A percentile compares a stretch with the other conserved stretches of the same genome.
Evolutionary conservation across 768 basidiomycete species (phyloP).

Genomic region (Pisolithus orientalis): DNA sequence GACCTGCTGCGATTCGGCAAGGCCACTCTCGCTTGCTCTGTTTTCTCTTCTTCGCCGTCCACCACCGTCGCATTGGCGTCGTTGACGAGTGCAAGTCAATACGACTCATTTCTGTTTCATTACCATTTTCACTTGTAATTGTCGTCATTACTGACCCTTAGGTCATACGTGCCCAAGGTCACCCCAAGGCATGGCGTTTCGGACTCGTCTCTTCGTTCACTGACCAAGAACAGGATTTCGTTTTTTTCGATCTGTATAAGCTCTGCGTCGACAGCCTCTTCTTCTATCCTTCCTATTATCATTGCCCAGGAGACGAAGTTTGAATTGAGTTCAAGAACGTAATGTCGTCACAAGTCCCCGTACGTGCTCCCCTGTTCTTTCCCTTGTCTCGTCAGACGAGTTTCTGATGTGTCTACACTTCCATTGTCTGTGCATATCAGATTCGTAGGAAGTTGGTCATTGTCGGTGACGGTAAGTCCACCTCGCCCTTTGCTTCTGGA

Average conservation of each 20-base stretch:
- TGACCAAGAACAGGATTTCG: too few relatives aligned
- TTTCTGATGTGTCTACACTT: neutral
- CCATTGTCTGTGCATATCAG: conserved; percentile 31
- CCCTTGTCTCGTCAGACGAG: neutral
- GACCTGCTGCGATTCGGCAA: conserved; percentile 14
- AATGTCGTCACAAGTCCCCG: conserved; percentile 55
- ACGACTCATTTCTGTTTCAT: neutral
- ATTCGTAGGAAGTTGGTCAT: conserved; percentile 94
- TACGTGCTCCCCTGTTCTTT: conserved; percentile 29
- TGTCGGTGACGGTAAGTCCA: conserved; percentile 84
- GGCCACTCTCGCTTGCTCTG: conserved; percentile 4
- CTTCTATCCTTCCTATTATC: too few relatives aligned
- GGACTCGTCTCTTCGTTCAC: too few relatives aligned
- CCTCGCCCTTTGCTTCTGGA: neutral
- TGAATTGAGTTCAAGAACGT: conserved; percentile 2
- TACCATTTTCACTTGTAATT: neutral
- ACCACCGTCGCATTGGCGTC: neutral
- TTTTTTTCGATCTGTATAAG: too few relatives aligned
- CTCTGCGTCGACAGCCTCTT: too few relatives aligned
- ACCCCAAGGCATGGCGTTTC: too few relatives aligned
- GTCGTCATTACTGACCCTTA: neutral
- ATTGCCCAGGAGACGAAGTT: too few relatives aligned
- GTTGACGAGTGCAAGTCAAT: neutral
- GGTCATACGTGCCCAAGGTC: too few relatives aligned
- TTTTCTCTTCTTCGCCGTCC: conserved; percentile 7